Evolutionary conservation across 768 basidiomycete species (phyloP), one percentile per base, ranked within the genome.

Genomic region (Podaxis sp.): DNA sequence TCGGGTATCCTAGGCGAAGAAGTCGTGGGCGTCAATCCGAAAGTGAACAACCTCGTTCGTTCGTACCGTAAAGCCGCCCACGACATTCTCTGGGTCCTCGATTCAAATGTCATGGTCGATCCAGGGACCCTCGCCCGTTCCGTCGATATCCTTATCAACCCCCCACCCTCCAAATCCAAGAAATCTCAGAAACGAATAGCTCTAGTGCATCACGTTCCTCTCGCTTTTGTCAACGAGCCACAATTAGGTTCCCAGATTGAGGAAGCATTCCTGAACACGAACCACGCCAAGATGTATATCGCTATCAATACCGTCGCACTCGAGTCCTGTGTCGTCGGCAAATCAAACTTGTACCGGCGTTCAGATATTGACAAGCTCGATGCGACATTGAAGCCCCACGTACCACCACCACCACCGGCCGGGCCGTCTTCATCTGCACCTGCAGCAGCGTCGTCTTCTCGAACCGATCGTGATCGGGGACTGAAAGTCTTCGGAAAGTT

Each of bases 231-330:
- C 61, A 86, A 86, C 64, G 87, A 89, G 68, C 76, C 81, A 46
- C 79, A 79, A 55, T 77, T 94, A 61, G 97, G 97, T 2, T 88
- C 94, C 29, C 80, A 85, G 64, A 79, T 98, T 27, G 97, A 99
- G 76, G 91, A 94, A 64, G 94, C 93, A 0, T 99, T 96, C 73
- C 77, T 99, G 61, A 98, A 98, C 73, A 96, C 95, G 4, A 98
- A 94, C 64, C 97, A 98, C 69, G 94, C 96, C 25, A 98, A 96
- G 76, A 95, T 98, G 91, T 98, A 98, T 69, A 82, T 98, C 57
- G 95, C 94, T 9, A 93, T 98, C 71, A 96, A 96, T 76, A 84
- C 90, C 0, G 77, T 91, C 51, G 93, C 91, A 11, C 76, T 95
- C 47, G 96, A 97, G 59, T 96, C 95, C 1, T 99, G 97, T 69